These are phyloP conservation scores for Linum trigynum DNA, from an alignment of 345 rosid species.

Conservation along the genomic window DNA sequence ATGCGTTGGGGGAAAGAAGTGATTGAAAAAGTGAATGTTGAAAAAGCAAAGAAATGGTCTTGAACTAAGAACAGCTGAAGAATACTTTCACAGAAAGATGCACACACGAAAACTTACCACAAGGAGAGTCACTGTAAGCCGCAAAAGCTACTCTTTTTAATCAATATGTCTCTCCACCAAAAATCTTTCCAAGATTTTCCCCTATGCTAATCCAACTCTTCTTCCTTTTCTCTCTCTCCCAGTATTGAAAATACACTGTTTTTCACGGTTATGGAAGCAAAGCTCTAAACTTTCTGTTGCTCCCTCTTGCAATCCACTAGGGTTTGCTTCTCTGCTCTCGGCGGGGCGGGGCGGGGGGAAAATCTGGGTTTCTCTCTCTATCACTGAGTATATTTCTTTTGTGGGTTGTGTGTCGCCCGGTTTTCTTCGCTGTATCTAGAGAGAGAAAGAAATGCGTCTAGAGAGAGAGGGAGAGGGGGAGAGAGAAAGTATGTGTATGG, in stretches of 20 bases:
- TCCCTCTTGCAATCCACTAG: constrained; percentile 20
- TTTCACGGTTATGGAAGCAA: background rate
- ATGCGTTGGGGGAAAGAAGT: constrained; percentile 2
- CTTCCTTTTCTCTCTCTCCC: too few species aligned
- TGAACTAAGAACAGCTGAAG: constrained; percentile 12
- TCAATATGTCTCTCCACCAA: background rate
- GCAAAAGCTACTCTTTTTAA: background rate
- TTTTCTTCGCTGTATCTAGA: constrained; percentile 46
- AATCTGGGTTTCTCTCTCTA: constrained; percentile 9
- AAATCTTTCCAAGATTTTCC: background rate
- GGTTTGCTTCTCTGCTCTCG: constrained; percentile 19
- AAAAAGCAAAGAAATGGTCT: constrained; percentile 11
- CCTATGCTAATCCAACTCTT: too few species aligned
- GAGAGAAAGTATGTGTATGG: constrained; percentile 20
- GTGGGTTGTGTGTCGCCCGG: constrained; percentile 16
- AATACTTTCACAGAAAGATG: constrained; percentile 16
- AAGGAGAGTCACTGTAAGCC: background rate
- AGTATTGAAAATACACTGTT: background rate
- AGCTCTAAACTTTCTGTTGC: background rate
- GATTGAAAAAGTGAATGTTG: constrained; percentile 14
- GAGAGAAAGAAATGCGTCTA: constrained; percentile 25
- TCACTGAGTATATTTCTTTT: constrained; percentile 12
- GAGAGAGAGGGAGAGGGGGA: constrained; percentile 12
- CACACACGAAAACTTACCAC: constrained; percentile 17
- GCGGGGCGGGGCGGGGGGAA: background rate